Base-by-base conservation (phyloP, 257 asterid genomes). In the Ophiorrhiza pumila region DNA sequence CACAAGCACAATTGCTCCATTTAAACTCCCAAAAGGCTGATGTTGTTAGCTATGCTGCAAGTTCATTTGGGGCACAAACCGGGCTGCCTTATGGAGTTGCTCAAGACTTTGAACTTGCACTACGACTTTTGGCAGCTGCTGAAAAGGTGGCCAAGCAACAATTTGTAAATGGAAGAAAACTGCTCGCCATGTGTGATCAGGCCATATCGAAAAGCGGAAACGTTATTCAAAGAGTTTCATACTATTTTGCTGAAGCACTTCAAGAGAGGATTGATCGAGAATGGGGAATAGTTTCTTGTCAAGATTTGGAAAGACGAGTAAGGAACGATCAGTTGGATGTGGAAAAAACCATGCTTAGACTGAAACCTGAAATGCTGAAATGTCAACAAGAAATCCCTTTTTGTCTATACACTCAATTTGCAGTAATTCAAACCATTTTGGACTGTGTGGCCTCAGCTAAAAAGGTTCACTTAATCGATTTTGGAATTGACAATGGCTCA, bases 391-490 rank as follows among this genome's bases (percentile, higher is more conserved):
- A 59, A 73, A 63, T 76, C 1, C 90, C 92, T 35, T 56, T 86
- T n/a, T 52, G 78, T 4, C 89, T 82, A 63, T 73, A 83, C 57
- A 64, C 75, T 56, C 84, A 85, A 46, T 85, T 82, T 56, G 42
- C 89, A 0, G 89, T 80, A 39, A 65, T 85, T 32, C 96, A 87
- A 79, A 78, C 89, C 17, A 59, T 87, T 4, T 50, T 85, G 14
- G 89, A 89, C 49, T 74, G 69, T 23, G 23, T 82, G 63, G 71
- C 71, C 0, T 70, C 77, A 11, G 78, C 81, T 0, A 75, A 66
- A 32, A 87, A 59, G 72, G 71, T 89, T 20, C 92, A 87, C 47
- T 43, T 89, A 37, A 73, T 89, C 7, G 87, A 83, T 39, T 74
- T 87, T 2, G 85, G 83, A 47, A 82, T 87, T 79, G 81, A n/a